A percentile compares a stretch with the other conserved stretches of the same genome.
Evolutionary conservation across 257 asterid genomes (phyloP).

Genomic region (Osmanthus fragrans): DNA sequence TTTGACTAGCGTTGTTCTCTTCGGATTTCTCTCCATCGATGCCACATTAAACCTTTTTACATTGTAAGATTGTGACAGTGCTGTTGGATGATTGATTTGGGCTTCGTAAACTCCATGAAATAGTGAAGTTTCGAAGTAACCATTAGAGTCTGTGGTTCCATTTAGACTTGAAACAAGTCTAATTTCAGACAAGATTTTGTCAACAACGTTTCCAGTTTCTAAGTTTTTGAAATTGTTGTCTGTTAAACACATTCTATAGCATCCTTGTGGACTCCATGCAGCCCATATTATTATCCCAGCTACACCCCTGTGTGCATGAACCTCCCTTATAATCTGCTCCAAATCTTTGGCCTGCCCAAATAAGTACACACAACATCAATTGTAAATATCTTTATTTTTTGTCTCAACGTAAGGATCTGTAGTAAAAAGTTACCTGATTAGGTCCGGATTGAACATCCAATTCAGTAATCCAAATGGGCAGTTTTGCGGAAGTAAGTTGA

Average conservation of each 20-base stretch:
- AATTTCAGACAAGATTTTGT: conserved; percentile 20
- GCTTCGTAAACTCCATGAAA: conserved; percentile 61
- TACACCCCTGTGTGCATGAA: conserved; percentile 39
- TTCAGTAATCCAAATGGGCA: conserved; percentile 79
- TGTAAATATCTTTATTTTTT: too few relatives aligned
- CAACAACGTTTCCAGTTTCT: conserved; percentile 56
- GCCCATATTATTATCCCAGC: conserved; percentile 55
- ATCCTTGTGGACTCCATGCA: conserved; percentile 53
- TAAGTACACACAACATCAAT: neutral
- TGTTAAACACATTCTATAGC: conserved; percentile 63
- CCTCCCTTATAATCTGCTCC: conserved; percentile 54
- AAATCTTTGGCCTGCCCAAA: conserved; percentile 34
- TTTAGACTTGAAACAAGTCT: conserved; percentile 8
- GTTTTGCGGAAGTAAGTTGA: conserved; percentile 40
- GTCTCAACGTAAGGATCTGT: too few relatives aligned
- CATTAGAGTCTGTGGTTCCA: conserved; percentile 37
- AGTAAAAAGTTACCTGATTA: conserved; percentile 37
- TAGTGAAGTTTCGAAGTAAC: conserved; percentile 41
- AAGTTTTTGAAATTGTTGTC: conserved; percentile 57
- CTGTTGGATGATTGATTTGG: conserved; percentile 32
- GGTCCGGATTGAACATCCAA: conserved; percentile 47
- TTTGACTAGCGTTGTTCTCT: neutral
- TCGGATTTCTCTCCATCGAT: neutral
- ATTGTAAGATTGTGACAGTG: neutral
- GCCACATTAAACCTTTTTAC: conserved; percentile 11